Evolutionary conservation across 768 basidiomycete genomes (phyloP), one percentile per base, ranked within the genome.

Genomic region (Tubosaeta sp.): DNA sequence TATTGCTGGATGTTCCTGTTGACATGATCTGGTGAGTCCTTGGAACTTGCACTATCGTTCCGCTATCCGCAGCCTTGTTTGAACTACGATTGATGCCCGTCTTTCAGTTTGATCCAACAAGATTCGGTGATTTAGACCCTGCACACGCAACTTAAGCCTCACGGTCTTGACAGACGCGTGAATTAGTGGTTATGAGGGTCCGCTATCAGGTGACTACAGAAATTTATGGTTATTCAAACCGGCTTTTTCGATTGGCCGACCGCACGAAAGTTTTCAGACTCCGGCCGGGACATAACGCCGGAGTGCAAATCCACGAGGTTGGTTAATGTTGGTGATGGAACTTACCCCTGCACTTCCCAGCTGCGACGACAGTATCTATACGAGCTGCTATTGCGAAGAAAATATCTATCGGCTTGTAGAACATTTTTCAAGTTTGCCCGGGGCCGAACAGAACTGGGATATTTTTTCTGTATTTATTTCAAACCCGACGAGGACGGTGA

Each of bases 361-460:
- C 26, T 55, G 51, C 51, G 26, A 26, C 32, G 60, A 72, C 50
- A 65, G 65, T 53, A 53, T 71, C 27, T 86, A 86, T 66, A 87
- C 85, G 2, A 71, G 71, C 4, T 78, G 71, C 59, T 88, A 81
- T 53, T 88, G 85, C 67, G 86, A 89, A 72, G 87, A 88, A 65
- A 88, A 88, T 62, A 68, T 86, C 32, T 88, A 86, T 56, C 67
- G 83, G 38, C 74, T 89, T 1, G 75, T 72, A 13, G 66, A 76
- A 43, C 65, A 58, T 5, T 79, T 87, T 58, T 54, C 68, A 11
- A 48, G 61, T 29, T 55, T 65, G 49, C 52, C 64, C 13, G 58
- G 56, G 1, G 60, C 73, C 33, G 54, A 54, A 10, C 58, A 59
- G 5, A 41, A 48, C 14, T 86, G 84, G 82, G 74, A 82, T 26